Base-by-base conservation (phyloP, 805 yeast genomes). In the Wickerhamiella vanderwaltii region DNA sequence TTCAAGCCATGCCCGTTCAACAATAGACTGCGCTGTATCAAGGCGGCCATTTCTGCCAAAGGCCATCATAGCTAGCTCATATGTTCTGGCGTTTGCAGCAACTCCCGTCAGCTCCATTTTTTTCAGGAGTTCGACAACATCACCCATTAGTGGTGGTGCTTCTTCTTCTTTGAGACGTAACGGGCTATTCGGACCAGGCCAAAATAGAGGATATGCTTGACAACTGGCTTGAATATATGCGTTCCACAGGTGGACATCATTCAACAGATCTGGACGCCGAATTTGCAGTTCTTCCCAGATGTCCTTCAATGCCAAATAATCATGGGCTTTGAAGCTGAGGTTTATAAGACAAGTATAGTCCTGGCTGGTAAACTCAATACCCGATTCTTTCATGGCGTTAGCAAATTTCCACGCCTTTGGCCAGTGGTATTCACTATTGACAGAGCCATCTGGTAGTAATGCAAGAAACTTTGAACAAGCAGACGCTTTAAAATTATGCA, bases 201-300 rank as follows among this genome's bases (percentile, higher is more conserved):
- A 60, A 42, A 43, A 50, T 29, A 36, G 43, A 30, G 57, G 55
- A 39, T 48, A 48, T 9, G 54, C 58, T 25, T 51, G 55, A 32
- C 59, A 55, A 6, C 53, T 45, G 1, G 59, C 62, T 42, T 35
- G 38, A 26, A 60, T 54, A 42, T 60, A 60, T 24, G 51, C 52
- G 47, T 60, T 60, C 62, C 62, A 60, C 35, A 58, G 52, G 17
- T 46, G 47, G 12, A 55, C 46, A 17, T 52, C 51, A 19, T 49
- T 43, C 16, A 37, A 28, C 17, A 57, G 43, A 6, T 48, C 43
- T 4, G 35, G 35, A n/a, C 19, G 22, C 16, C 18, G 16, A 29
- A 29, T 34, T 24, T 48, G 38, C 38, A 49, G 50, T 19, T 53
- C 55, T 3, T 33, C 19, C 63, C 63, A 59, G 17, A 53, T 40